These are phyloP conservation scores for Waltiozyma sp. DNA, from an alignment of 1,139 yeast genomes.

Conservation along the genomic window DNA sequence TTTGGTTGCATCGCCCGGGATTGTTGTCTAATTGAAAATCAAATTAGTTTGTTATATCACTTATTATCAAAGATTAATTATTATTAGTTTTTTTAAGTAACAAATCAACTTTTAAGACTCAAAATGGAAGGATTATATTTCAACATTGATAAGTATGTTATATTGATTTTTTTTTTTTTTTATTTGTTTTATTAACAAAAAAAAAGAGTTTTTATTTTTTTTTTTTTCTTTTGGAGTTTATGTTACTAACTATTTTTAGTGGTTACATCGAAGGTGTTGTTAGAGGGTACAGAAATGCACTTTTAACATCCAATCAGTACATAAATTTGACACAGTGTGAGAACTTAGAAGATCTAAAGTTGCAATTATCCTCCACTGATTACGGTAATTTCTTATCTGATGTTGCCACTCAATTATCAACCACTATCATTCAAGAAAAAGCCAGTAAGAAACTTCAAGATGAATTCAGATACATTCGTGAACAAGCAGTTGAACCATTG, in stretches of 20 bases:
- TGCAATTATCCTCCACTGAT: constrained; percentile 91
- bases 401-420: constrained; percentile 70
- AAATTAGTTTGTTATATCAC: too few species aligned
- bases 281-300: constrained; percentile 85
- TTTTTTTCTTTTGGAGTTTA: too few species aligned
- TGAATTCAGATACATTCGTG: constrained; percentile 76
- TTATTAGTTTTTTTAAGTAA: too few species aligned
- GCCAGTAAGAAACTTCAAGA: constrained; percentile 65
- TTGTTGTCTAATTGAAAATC: not conserved
- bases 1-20: not conserved
- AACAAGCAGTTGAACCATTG: constrained; percentile 75
- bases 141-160: constrained; percentile 53
- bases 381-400: constrained; percentile 85
- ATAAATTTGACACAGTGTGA: constrained; percentile 93
- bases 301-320: constrained; percentile 69
- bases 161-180: too few species aligned
- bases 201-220: too few species aligned
- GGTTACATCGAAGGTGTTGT: constrained; percentile 93
- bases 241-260: constrained; percentile 20
- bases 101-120: not conserved
- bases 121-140: constrained; percentile 80
- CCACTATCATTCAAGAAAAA: constrained; percentile 72
- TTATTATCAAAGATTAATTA: too few species aligned
- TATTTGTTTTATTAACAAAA: not conserved
- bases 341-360: constrained; percentile 81